Evolutionary conservation across 192 early-diverging fungal species (phyloP), one percentile per base, ranked within the genome.

Genomic region (Allomyces arbusculus): DNA sequence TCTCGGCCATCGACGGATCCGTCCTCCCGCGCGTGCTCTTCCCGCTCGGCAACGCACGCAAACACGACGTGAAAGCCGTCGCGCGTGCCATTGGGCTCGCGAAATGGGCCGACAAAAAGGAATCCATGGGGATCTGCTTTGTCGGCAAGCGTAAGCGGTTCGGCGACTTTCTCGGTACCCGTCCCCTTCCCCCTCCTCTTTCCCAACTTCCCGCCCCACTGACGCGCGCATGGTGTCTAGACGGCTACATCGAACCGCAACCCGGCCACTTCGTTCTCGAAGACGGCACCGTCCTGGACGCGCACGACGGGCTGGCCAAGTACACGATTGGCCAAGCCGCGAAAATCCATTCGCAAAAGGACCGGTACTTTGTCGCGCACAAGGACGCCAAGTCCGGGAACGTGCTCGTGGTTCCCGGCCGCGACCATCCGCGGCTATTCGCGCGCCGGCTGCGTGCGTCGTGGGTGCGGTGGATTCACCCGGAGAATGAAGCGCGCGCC

Each of bases 121-220:
- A 97, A 71, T 91, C 89, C 69, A 93, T 93, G 90, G 94, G 94
- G 0, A 91, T 97, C 22, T 97, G 94, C 65, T 95, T 97, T 80
- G 84, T 97, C 4, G 92, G 92, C 8, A 85, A 92, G 68, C 79
- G 85, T 2, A 76, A 76, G 1, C 71, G 73, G 25, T 97, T 92
- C 74, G 79, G 85, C 7, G 79, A 84, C 20, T 95, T 97, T 67
- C 66, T 92, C 43, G 78, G 75, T 71, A 69, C 78, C 71, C 76
- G 72, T 55, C 24, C 75, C 63, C 64, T 68, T 12, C 9, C 23
- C 3, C 50, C 55, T n/a, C 70, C 68, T 0, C 73, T 74, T 11
- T 23, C 62, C 11, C 65, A 74, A 74, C 1, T 61, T 67, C 61
- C 63, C 64, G 0, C 19, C 69, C 14, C 65, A 69, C 62, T 72